Evolutionary conservation across 2,329 filamentous ascomycete species (phyloP).

Genomic region (Hypoxylon sp.): DNA sequence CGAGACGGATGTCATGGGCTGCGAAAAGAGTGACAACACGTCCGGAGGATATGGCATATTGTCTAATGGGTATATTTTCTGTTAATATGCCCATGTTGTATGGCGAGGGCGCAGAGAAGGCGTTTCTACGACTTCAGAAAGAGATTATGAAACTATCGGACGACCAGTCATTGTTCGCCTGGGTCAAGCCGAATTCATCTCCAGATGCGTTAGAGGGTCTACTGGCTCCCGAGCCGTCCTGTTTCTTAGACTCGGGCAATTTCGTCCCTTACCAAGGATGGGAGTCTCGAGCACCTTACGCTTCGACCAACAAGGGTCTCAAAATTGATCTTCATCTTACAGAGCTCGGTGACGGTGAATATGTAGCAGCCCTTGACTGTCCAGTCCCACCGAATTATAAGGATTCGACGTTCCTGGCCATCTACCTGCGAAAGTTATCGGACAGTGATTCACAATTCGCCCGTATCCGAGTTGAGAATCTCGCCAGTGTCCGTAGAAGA

Average conservation of each 20-base stretch:
- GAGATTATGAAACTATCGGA: constrained; percentile 39
- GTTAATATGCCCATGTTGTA: constrained; percentile 42
- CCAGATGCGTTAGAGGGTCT: constrained; percentile 52
- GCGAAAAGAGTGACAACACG: constrained; percentile 33
- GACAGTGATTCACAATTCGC: constrained; percentile 48
- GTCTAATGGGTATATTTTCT: constrained; percentile 37
- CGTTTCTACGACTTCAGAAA: constrained; percentile 36
- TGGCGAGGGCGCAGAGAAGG: constrained; percentile 35
- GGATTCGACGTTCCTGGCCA: constrained; percentile 51
- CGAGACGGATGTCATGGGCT: constrained; percentile 35
- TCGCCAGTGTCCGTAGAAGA: constrained; percentile 42
- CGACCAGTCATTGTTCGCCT: constrained; percentile 37
- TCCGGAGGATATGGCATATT: constrained; percentile 34
- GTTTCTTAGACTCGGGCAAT: constrained; percentile 58
- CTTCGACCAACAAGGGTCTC: constrained; percentile 51
- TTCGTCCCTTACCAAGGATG: constrained; percentile 54
- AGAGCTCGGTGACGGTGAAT: constrained; percentile 39
- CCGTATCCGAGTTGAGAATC: constrained; percentile 46
- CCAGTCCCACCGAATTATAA: constrained; percentile 53
- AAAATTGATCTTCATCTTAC: constrained; percentile 49
- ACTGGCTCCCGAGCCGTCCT: constrained; percentile 64
- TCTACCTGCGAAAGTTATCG: constrained; percentile 53
- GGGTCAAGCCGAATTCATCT: constrained; percentile 27
- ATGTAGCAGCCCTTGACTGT: constrained; percentile 54
- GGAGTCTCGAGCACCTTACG: constrained; percentile 50